phyloP scores from a whole-genome alignment of 192 early-diverging fungal genomes.

The Backusella macrospora region DNA sequence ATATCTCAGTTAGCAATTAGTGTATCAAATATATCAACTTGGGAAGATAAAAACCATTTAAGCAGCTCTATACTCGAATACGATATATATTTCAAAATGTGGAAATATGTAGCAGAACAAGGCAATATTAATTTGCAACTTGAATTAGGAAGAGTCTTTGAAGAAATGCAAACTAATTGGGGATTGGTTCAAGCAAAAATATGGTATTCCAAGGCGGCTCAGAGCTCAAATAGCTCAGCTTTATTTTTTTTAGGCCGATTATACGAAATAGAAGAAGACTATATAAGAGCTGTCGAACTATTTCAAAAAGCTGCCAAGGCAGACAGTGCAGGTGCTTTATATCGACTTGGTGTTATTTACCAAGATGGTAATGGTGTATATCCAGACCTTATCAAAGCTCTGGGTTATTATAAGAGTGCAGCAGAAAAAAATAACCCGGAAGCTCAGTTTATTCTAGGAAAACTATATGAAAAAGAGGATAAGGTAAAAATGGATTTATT shows the following conservation, averaged over 20 bases:
- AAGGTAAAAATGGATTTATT: not conserved
- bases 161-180: no score
- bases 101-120: no score
- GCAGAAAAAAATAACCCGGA: not conserved
- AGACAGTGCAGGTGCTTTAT: not conserved
- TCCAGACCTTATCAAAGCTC: not conserved
- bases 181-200: no score
- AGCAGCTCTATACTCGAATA: no score
- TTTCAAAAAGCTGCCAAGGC: not conserved
- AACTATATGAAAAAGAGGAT: not conserved
- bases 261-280: not conserved
- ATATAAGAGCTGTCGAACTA: not conserved
- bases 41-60: not conserved
- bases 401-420: not conserved
- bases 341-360: not conserved
- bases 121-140: no score
- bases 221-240: not conserved
- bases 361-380: not conserved
- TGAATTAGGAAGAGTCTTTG: no score
- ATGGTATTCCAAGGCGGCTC: not conserved
- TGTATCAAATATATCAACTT: not conserved
- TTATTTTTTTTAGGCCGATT: not conserved
- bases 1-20: not conserved
- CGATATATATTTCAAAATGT: no score
- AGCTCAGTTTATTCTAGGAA: not conserved